Conservation (phyloP, 2,329 filamentous ascomycete genomes). For the Oidium heveae region DNA sequence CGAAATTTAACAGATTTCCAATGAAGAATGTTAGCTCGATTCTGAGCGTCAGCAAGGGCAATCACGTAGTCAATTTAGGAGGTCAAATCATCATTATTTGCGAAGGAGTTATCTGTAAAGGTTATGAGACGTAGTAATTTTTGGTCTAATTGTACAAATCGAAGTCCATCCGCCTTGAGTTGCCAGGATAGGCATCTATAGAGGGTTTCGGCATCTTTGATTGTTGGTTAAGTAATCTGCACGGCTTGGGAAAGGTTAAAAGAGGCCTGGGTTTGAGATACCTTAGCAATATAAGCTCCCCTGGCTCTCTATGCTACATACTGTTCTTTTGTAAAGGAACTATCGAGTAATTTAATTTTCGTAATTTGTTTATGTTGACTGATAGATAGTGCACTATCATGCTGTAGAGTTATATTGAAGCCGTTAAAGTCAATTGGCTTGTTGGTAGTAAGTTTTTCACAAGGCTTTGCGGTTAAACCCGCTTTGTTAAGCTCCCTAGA, state of each 20-base stretch:
- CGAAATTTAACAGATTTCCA: not conserved
- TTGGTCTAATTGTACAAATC: not conserved
- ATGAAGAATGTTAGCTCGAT: conserved; percentile 1
- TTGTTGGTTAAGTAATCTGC: not conserved
- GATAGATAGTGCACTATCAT: not conserved
- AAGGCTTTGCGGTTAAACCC: not conserved
- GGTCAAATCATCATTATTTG: not conserved
- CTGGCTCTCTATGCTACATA: conserved; percentile 1
- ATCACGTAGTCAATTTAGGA: conserved; percentile 1
- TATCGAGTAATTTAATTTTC: not conserved
- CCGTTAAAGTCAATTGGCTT: not conserved
- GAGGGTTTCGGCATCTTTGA: not conserved
- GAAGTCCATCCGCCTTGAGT: not conserved
- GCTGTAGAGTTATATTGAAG: not conserved
- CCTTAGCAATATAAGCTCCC: conserved; percentile 1
- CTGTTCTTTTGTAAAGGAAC: not conserved
- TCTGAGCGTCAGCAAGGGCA: not conserved
- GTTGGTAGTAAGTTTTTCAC: not conserved
- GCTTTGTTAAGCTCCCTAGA: not conserved
- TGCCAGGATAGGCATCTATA: conserved; percentile 1
- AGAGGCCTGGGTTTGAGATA: conserved; percentile 1
- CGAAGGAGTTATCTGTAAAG: not conserved
- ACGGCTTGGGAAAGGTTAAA: conserved; percentile 2
- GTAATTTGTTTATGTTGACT: not conserved
- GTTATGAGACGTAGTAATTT: not conserved